Conservation (phyloP, 257 asterid species). For the Solanum bulbocastanum region DNA sequence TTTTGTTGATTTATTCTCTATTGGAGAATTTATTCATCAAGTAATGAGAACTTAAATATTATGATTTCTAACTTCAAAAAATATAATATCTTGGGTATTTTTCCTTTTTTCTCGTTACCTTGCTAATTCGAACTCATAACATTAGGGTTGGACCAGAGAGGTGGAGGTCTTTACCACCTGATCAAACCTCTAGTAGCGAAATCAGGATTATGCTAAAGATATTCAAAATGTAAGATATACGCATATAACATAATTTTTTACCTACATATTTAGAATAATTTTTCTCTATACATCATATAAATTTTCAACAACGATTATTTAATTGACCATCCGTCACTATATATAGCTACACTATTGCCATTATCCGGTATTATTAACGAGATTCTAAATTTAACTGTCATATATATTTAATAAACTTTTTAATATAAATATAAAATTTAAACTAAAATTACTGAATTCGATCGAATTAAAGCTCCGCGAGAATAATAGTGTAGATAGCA, state of each 20-base stretch:
- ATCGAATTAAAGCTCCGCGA: rapidly evolving
- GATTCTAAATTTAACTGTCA: background rate
- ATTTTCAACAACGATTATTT: no score
- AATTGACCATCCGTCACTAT: background rate
- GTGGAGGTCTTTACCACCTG: background rate
- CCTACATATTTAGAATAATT: no score
- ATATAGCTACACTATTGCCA: background rate
- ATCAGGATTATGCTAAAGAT: no score
- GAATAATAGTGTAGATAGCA: background rate
- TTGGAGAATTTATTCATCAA: background rate
- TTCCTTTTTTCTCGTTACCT: no score
- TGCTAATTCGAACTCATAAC: no score
- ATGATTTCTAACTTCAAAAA: background rate
- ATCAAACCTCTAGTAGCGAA: no score
- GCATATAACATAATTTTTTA: no score
- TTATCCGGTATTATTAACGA: background rate
- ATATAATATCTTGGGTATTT: background rate
- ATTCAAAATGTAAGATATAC: no score
- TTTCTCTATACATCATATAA: background rate
- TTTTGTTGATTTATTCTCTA: background rate
- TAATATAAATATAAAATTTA: background rate
- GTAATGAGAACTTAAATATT: background rate
- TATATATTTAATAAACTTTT: background rate
- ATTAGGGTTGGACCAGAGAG: background rate
- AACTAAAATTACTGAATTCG: background rate